Evolutionary conservation across 106 monocot genomes (phyloP).

Genomic region (Amphibolis antarctica): DNA sequence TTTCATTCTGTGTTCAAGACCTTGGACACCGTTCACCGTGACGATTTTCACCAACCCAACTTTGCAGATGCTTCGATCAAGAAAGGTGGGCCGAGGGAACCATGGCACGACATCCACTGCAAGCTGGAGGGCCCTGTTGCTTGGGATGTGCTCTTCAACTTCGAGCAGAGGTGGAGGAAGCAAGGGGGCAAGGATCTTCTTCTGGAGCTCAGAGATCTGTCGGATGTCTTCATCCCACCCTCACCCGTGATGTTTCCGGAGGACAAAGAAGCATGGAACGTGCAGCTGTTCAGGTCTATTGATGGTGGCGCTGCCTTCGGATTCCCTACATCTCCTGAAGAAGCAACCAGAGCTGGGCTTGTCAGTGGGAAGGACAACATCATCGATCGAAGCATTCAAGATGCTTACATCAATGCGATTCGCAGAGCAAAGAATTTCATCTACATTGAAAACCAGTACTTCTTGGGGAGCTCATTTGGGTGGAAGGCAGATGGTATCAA

Average conservation of each 20-base stretch:
- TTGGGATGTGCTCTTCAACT: slow-evolving; percentile 38
- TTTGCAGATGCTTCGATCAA: slow-evolving; percentile 24
- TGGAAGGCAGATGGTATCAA: slow-evolving; percentile 42
- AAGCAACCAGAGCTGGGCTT: slow-evolving; percentile 29
- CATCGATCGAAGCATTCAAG: slow-evolving; percentile 55
- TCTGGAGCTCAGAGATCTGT: slow-evolving; percentile 11
- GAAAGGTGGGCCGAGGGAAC: slow-evolving; percentile 46
- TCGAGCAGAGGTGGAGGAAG: slow-evolving; percentile 49
- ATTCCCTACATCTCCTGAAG: slow-evolving; percentile 38
- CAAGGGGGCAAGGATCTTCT: slow-evolving; percentile 29
- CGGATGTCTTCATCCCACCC: slow-evolving; percentile 2
- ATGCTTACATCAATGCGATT: slow-evolving; percentile 51
- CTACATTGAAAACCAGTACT: too few species aligned
- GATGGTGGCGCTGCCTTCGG: slow-evolving; percentile 42
- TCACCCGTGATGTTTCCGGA: not conserved
- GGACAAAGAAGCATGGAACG: slow-evolving; percentile 19
- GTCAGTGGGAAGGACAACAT: slow-evolving; percentile 49
- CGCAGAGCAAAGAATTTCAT: too few species aligned
- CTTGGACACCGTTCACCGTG: slow-evolving; percentile 11
- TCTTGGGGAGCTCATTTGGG: slow-evolving; percentile 43
- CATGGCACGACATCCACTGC: slow-evolving; percentile 52
- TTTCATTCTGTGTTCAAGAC: slow-evolving; percentile 39
- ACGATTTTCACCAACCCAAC: slow-evolving; percentile 46
- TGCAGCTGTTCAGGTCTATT: slow-evolving; percentile 53
- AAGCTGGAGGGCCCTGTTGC: slow-evolving; percentile 32